Conservation (phyloP, 371 early-diverging fungal genomes). For the Blastocladiella emersonii region DNA sequence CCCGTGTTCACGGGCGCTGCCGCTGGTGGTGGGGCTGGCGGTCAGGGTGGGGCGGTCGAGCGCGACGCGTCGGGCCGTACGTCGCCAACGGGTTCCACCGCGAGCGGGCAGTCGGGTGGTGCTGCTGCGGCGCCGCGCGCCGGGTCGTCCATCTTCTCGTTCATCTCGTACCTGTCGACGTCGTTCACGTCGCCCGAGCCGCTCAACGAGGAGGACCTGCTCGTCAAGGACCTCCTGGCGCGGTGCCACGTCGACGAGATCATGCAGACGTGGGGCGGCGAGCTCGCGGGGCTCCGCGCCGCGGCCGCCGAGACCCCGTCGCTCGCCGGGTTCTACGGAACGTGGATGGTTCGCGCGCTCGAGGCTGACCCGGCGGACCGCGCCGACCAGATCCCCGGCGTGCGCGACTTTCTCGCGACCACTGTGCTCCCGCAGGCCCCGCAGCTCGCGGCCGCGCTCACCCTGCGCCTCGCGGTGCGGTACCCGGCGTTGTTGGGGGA, state of each 20-base stretch:
- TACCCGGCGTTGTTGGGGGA: background rate
- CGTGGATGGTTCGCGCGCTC: no score
- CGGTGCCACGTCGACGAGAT: background rate
- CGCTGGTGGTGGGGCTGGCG: no score
- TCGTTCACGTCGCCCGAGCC: background rate
- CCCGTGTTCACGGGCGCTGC: background rate
- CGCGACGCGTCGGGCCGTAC: no score
- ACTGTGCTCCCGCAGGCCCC: background rate
- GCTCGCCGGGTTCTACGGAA: no score
- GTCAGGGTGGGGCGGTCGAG: no score
- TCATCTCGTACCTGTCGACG: slow-evolving; percentile 4
- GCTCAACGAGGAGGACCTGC: background rate
- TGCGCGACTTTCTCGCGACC: no score
- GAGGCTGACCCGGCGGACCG: no score
- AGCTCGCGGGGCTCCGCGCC: no score
- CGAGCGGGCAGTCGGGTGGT: no score
- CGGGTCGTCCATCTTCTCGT: slow-evolving; percentile 1
- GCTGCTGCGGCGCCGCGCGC: no score
- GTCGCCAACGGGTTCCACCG: background rate
- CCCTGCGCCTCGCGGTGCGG: background rate
- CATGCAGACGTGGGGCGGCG: background rate
- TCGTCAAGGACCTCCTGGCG: background rate
- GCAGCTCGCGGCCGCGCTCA: background rate
- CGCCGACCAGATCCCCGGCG: no score
- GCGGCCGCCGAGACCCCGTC: no score